Evolutionary conservation across 75 land plant genomes (phyloP).

Genomic region (Cunninghamia lanceolata): DNA sequence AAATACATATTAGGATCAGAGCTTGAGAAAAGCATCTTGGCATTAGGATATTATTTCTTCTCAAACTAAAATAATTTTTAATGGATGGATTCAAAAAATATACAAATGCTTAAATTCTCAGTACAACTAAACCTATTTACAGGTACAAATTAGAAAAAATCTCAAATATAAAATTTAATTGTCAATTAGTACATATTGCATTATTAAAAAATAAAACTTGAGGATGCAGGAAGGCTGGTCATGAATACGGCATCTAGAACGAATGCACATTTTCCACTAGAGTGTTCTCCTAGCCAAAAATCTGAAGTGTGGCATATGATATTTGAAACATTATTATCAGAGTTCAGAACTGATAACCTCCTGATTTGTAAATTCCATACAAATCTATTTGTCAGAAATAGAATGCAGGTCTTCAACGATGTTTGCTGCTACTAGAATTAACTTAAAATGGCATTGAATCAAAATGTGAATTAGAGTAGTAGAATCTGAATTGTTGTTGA

Average conservation of each 20-base stretch:
- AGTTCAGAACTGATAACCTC: no score
- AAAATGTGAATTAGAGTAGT: neutral
- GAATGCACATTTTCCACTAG: no score
- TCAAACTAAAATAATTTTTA: no score
- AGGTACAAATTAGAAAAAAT: neutral
- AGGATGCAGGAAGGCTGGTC: neutral
- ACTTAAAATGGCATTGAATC: neutral
- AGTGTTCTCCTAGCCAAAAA: no score
- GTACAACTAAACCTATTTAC: neutral
- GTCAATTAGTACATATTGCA: neutral
- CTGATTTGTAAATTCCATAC: neutral
- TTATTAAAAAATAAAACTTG: neutral
- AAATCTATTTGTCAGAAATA: neutral
- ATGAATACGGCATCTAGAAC: neutral
- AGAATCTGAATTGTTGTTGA: neutral
- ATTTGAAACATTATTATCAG: no score
- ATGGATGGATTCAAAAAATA: neutral
- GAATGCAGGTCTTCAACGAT: neutral
- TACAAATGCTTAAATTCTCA: no score
- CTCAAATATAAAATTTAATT: neutral
- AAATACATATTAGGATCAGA: neutral
- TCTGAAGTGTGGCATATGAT: no score
- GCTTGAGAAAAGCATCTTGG: neutral
- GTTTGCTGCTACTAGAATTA: neutral
- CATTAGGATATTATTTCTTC: neutral